A percentile compares a stretch with the other conserved stretches of the same genome.
Conservation (phyloP, 1,284 basidiomycete genomes). For the Mixia osmundae region DNA sequence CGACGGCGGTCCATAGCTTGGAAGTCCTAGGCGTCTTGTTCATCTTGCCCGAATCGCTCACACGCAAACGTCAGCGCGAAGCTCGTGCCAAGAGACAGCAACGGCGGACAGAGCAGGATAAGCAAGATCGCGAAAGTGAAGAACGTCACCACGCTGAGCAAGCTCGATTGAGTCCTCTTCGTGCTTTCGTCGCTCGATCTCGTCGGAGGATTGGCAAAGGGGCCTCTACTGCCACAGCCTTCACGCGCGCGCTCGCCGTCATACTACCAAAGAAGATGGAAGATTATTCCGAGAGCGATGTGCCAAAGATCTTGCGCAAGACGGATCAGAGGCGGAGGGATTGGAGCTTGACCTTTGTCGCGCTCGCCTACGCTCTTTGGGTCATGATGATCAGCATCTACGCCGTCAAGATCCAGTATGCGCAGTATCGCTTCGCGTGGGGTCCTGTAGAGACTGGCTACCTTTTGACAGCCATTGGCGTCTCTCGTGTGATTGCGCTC, state of each 20-base stretch:
- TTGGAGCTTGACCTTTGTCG: conserved; percentile 7
- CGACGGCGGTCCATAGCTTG: conserved; percentile 5
- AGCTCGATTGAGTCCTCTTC: no score
- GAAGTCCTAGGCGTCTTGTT: conserved; percentile 2
- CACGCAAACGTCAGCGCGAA: not conserved
- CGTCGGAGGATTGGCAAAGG: not conserved
- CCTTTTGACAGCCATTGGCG: conserved; percentile 12
- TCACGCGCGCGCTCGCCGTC: conserved; percentile 9
- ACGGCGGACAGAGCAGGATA: no score
- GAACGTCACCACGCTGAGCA: no score
- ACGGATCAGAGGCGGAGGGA: not conserved
- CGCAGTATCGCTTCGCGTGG: not conserved
- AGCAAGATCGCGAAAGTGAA: no score
- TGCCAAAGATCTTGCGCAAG: not conserved
- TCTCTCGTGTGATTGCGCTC: conserved; percentile 11
- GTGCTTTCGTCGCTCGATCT: no score
- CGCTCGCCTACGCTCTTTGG: conserved; percentile 4
- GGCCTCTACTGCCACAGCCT: no score
- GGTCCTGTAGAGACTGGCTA: conserved; percentile 10
- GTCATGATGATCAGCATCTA: conserved; percentile 6
- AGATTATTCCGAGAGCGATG: not conserved
- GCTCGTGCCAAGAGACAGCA: no score
- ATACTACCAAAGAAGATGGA: conserved; percentile 2
- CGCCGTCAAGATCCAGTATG: conserved; percentile 1
- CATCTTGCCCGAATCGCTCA: conserved; percentile 11